These are phyloP conservation scores for Candida railenensis DNA, from an alignment of 805 yeast genomes.

Conservation along the genomic window DNA sequence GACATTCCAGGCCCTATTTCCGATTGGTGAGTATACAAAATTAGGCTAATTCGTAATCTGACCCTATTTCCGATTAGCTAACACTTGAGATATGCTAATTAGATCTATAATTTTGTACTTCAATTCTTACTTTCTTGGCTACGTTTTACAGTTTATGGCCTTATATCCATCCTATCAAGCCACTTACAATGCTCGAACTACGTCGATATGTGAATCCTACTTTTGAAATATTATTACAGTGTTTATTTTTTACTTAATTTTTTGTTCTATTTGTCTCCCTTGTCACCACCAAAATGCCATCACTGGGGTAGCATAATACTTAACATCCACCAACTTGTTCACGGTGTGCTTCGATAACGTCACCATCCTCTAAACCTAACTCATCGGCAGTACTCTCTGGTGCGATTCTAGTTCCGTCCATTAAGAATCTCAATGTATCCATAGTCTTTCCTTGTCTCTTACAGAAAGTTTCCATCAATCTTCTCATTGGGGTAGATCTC, in stretches of 20 bases:
- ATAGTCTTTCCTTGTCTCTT: conserved; percentile 93
- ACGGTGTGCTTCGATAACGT: conserved; percentile 94
- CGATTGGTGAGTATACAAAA: no score
- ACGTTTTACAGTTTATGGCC: neutral
- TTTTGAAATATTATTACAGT: no score
- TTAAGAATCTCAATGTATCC: conserved; percentile 79
- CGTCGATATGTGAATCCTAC: no score
- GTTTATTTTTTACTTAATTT: neutral
- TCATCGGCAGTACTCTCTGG: conserved; percentile 91
- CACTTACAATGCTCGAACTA: no score
- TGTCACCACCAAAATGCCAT: no score
- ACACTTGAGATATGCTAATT: neutral
- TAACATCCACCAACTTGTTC: conserved; percentile 77
- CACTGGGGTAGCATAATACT: no score
- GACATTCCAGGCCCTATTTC: no score
- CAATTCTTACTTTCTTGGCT: neutral
- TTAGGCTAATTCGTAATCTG: no score
- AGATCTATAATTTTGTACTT: no score
- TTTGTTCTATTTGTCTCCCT: neutral
- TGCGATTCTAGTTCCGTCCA: conserved; percentile 88
- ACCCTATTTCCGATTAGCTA: neutral
- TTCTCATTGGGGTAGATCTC: conserved; percentile 84
- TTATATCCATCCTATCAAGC: no score
- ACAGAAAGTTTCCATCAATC: conserved; percentile 97
- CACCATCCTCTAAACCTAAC: conserved; percentile 92